Evolutionary conservation across 2,329 filamentous ascomycete genomes (phyloP).

Genomic region (Teratosphaeria gauchensis): DNA sequence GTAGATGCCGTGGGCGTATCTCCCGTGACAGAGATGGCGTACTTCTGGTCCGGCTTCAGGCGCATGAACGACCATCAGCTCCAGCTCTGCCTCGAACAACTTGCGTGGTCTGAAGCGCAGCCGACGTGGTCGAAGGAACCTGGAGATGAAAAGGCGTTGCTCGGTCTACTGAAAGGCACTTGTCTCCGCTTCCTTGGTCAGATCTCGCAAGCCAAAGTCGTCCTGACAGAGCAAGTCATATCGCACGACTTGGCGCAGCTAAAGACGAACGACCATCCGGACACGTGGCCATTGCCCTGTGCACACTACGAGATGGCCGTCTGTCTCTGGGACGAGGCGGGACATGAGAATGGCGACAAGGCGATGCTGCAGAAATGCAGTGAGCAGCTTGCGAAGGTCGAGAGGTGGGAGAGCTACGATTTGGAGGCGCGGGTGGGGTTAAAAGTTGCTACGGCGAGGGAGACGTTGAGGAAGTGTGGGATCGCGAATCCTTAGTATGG

Average conservation of each 20-base stretch:
- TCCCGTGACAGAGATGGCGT: constrained; percentile 83
- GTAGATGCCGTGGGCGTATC: constrained; percentile 72
- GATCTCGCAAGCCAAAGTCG: constrained; percentile 48
- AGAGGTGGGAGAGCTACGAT: constrained; percentile 61
- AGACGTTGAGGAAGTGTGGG: constrained; percentile 44
- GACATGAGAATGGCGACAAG: constrained; percentile 27
- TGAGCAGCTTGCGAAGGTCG: constrained; percentile 55
- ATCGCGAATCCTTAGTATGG: background rate
- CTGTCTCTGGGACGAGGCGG: constrained; percentile 62
- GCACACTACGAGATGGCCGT: constrained; percentile 83
- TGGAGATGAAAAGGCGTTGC: constrained; percentile 53
- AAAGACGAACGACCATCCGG: constrained; percentile 43
- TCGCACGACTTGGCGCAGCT: constrained; percentile 45
- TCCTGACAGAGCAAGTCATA: constrained; percentile 56
- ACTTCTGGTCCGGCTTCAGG: constrained; percentile 84
- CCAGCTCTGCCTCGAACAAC: constrained; percentile 49
- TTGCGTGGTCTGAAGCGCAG: constrained; percentile 55
- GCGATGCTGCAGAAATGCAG: constrained; percentile 53
- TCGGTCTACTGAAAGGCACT: constrained; percentile 56
- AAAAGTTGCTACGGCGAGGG: constrained; percentile 59
- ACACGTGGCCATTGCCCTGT: constrained; percentile 63
- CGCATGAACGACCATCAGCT: constrained; percentile 63
- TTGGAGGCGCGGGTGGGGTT: constrained; percentile 65
- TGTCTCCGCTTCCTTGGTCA: constrained; percentile 55
- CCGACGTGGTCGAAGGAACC: constrained; percentile 49